Base-by-base conservation (phyloP, 768 basidiomycete genomes). In the Xerocomellus chrysenteron region DNA sequence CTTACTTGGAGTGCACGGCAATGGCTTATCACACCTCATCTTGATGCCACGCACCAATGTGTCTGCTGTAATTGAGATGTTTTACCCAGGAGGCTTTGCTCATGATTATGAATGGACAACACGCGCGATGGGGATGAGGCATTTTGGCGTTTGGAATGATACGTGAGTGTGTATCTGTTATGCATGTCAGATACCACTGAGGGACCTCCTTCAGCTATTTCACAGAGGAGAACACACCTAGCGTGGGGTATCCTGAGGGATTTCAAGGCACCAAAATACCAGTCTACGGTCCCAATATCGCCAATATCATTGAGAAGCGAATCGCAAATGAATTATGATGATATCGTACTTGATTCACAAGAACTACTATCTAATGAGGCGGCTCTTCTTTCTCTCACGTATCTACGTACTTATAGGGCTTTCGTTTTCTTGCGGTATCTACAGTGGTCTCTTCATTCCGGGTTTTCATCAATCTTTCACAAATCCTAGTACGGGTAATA, bases 91-190 rank as follows among this genome's bases (percentile, higher is more conserved):
- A 3, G 92, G 91, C 0, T 94, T 91, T 67, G 86, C 92, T 28
- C 86, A 88, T 64, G 92, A 94, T 65, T 94, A 94, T 68, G 84
- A 92, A 64, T 94, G 90, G 85, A 93, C 92, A 0, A 69, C 86
- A 5, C 72, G 81, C 35, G 84, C 89, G 0, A 71, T 94, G 12
- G 90, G 90, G 5, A 85, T 90, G 78, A 76, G 70, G 17, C 85
- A 94, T 71, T 88, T 85, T 60, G 87, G 83, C 1, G 77, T 95
- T 33, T 91, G 91, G 90, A 88, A 92, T 60, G 86, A 92, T 71
- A 85, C 82, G 83, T 88, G 67, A 59, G 77, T 80, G 14, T 46
- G 14, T 49, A 2, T 45, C 43, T 28, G 40, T 52, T 45, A 9
- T 10, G 24, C 37, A 26, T 11, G 40, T 24, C 41, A 41, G 43